Base-by-base conservation (phyloP, 371 early-diverging fungal species). In the Mortierella sp. region DNA sequence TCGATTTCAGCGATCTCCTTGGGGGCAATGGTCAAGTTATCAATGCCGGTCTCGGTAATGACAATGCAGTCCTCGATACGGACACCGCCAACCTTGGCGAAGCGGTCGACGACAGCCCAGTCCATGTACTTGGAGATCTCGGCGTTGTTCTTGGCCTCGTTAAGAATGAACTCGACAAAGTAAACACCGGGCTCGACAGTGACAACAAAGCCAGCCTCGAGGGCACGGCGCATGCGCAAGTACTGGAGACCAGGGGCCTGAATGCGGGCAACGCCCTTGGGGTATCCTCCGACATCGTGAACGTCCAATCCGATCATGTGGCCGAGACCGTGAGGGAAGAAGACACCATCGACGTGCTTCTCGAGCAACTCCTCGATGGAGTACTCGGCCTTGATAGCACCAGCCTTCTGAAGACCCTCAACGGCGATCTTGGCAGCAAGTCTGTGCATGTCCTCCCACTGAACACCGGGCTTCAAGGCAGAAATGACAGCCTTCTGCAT, bases 181-280 rank as follows among this genome's bases (percentile, higher is more conserved):
- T 93, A 94, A 74, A 93, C 92, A 91, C 98, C 98, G 42, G 98
- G 98, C 88, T 98, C 98, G 48, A 97, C 96, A 21, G 98, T 98
- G 55, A 98, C 95, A 19, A 94, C 95, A 93, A 97, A 97, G 45
- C 96, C 95, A 26, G 93, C 87, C 76, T 92, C 90, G 70, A 98
- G 91, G 16, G 88, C 88, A 82, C 98, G 94, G 58, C 97, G 94
- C 93, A 97, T 95, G 52, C 98, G 95, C 79, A 98, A 89, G 87
- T 97, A 94, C 72, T 95, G 93, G 76, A 96, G 90, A 6, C 98
- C 96, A 24, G 97, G 97, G 21, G 90, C 94, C 74, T 94, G 89
- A 81, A 97, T 94, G 71, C 97, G 94, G 76, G 90, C 90, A 28
- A 92, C 94, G 74, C 97, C 97, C 44, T 88, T 84, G 31, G 97